Evolutionary conservation across 768 basidiomycete genomes (phyloP), one percentile per base, ranked within the genome.

Genomic region (Mycena pura): DNA sequence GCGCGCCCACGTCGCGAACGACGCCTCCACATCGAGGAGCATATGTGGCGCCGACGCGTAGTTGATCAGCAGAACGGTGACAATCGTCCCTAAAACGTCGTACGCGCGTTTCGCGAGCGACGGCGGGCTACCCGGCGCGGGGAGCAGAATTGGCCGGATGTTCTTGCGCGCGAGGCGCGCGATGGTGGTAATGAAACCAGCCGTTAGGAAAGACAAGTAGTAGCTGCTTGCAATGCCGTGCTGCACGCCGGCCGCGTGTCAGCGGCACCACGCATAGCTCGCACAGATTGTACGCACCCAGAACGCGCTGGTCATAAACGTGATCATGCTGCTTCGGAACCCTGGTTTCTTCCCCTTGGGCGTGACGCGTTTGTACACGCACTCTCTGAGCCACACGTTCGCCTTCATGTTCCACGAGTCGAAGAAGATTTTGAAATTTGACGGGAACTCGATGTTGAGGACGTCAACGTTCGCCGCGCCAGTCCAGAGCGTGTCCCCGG

Each of bases 321-420:
- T 99, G 59, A 93, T 84, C 85, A 98, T 88, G 70, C 89, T 97
- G 72, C 92, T 95, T 72, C 80, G 78, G 75, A 93, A 91, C 1
- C 95, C 96, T 2, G 96, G 92, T 72, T 96, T 98, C 82, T 93
- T 88, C 40, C 96, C 96, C 72, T 90, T 90, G 45, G 91, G 91
- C 0, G 94, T 94, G 60, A 99, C 88, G 10, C 97, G 93, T 75
- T 99, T 99, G 82, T 99, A 99, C 2, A 99, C 84, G 59, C 94
- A 96, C 72, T 99, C 96, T 46, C 97, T 82, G 1, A 99, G 84
- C 97, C 97, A 99, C 21, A 97, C 83, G 74, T 97, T 96, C 19
- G 95, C 94, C 76, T 94, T 94, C 81, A 94, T 95, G 76, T 99
- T 99, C 96, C 96, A 98, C 4, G 90, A 87, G 70, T 97, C 95